Evolutionary conservation across 306 rosid species (phyloP), one percentile per base, ranked within the genome.

Genomic region (Cicer pinnatifidum): DNA sequence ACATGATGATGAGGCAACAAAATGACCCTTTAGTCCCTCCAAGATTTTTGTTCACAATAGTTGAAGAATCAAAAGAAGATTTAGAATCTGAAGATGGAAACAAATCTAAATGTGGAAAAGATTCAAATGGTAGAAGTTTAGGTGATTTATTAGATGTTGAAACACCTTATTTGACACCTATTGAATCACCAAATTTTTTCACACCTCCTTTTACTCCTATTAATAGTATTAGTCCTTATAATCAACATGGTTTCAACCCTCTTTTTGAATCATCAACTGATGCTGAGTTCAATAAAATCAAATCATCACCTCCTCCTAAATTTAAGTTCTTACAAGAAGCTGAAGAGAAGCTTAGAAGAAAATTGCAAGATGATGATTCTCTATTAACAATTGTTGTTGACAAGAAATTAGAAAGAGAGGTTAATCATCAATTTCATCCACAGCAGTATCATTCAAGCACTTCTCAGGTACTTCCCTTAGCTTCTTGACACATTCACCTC

Each of bases 271-370:
- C 97, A 73, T 67, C 71, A 69, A 83, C 90, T 47, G 97, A 93
- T 83, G 92, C 97, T 19, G 96, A 93, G 86, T 91, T 93, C 86
- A 94, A 87, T 80, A 84, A 78, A 74, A 57, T 91, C 9, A 89
- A 87, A 72, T 91, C 98, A 35, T 94, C 98, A 16, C 97, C 97
- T 17, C 98, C 98, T 67, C 98, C 98, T 8, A 91, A 88, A 67
- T 94, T 94, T 89, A 94, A 84, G 88, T 94, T 94, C 87, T 83
- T 94, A 73, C 96, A 88, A 66, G 91, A 88, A 65, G 98, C 98
- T 15, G 98, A 94, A 78, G 96, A 94, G 78, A 94, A 94, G 75
- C 91, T 91, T 6, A 82, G 79, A 76, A 83, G 91, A 78, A 89
- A 80, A 74, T 37, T 84, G 15, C 84, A 69, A 79, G 91, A 86